Percentiles rank a stretch among this genome's conserved stretches.
Evolutionary conservation across 768 basidiomycete genomes (phyloP).

Genomic region (Hygrocybe coccinea): DNA sequence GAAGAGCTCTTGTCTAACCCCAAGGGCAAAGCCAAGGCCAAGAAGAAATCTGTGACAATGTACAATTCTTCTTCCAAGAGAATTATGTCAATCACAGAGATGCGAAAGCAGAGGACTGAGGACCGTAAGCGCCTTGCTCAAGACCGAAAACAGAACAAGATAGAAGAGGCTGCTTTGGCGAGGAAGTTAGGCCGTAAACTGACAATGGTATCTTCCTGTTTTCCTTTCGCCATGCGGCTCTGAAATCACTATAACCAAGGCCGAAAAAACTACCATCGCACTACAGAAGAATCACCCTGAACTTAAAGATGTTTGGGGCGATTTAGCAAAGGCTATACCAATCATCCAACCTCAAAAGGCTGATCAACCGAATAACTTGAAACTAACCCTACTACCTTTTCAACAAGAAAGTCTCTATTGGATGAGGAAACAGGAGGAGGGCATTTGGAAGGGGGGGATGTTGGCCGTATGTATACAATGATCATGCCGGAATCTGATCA

Average conservation of each 20-base stretch:
- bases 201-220: conserved; percentile 47
- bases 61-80: conserved; percentile 17
- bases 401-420: conserved; percentile 92
- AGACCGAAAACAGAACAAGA: conserved; percentile 30
- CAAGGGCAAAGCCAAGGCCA: conserved; percentile 33
- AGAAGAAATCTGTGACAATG: conserved; percentile 21
- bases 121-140: conserved; percentile 21
- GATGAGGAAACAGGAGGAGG: conserved; percentile 92
- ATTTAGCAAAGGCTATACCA: conserved; percentile 60
- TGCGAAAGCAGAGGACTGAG: conserved; percentile 27
- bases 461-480: conserved; percentile 58
- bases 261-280: conserved; percentile 63
- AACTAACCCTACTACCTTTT: conserved; percentile 85
- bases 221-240: conserved; percentile 4
- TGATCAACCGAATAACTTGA: conserved; percentile 77
- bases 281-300: conserved; percentile 73
- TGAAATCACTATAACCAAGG: conserved; percentile 36
- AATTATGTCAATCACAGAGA: conserved; percentile 33
- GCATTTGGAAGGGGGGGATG: conserved; percentile 87
- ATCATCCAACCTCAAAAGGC: conserved; percentile 63
- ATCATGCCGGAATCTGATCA: not conserved
- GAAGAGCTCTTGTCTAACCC: conserved; percentile 24
- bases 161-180: conserved; percentile 48
- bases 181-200: conserved; percentile 66
- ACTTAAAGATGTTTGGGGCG: conserved; percentile 81